Evolutionary conservation across 306 rosid species (phyloP), one percentile per base, ranked within the genome.

Genomic region (Cyclanthera cordifolia): DNA sequence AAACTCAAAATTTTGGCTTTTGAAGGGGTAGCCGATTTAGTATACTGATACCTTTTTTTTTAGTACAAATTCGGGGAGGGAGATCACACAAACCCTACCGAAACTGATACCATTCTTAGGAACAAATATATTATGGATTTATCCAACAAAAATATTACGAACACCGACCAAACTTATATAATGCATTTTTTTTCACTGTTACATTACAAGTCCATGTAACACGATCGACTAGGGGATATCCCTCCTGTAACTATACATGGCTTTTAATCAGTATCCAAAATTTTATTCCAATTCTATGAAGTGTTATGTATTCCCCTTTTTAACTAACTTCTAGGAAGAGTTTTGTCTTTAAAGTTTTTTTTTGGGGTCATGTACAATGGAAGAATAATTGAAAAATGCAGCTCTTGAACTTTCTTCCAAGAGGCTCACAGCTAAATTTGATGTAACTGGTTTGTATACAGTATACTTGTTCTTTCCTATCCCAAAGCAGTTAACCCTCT

Each of bases 391-490:
- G 87, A 85, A 57, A 57, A 80, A 83, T 55, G 85, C 83, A 59
- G 87, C 87, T 71, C 87, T 84, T 19, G 87, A 83, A 69, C 32
- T 83, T 77, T 39, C 69, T 80, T 46, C 87, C 73, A 70, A 80
- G 84, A 4, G 87, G 53, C 83, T 83, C 39, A 83, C 85, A 6
- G 61, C 80, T 7, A 84, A 81, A 69, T 78, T 73, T 16, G 80
- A 84, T 66, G 83, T 81, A 32, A 4, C 16, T 14, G 20, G 20
- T 6, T 14, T 28, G n/a, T n/a, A n/a, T n/a, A n/a, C n/a, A 15
- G 19, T 15, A 56, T 28, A 56, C 64, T 56, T 56, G 21, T 56
- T 56, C 64, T 6, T 56, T 16, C 9, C 43, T 15, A 27, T 14
- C 3, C 34, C 21, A 0, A 28, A 56, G 19, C 41, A 56, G 21